These are phyloP conservation scores for Apiospora koreana DNA, from an alignment of 2,329 filamentous ascomycete genomes.

Conservation along the genomic window DNA sequence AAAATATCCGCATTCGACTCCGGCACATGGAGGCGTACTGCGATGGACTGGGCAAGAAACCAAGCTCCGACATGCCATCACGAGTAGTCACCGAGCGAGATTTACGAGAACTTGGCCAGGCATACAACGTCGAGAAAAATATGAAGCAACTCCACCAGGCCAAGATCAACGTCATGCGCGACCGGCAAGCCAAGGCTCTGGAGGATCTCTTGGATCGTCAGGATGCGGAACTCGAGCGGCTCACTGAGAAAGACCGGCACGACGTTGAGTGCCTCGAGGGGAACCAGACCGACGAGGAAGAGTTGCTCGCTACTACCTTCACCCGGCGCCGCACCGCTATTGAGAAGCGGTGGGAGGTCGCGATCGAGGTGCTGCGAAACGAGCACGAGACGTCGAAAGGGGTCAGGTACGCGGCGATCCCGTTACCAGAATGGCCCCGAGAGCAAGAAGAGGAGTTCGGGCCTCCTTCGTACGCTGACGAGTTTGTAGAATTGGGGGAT, in stretches of 20 bases:
- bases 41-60: constrained; percentile 49
- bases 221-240: constrained; percentile 48
- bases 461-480: neutral
- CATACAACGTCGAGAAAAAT: constrained; percentile 61
- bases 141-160: constrained; percentile 60
- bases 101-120: constrained; percentile 58
- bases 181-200: constrained; percentile 62
- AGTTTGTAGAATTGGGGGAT: neutral
- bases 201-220: constrained; percentile 60
- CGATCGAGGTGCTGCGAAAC: constrained; percentile 53
- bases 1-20: constrained; percentile 58
- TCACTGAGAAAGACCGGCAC: constrained; percentile 46
- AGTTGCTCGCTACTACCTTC: constrained; percentile 47
- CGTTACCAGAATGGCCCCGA: constrained; percentile 43
- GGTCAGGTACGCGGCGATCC: constrained; percentile 42
- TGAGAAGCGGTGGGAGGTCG: constrained; percentile 52
- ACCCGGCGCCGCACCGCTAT: constrained; percentile 45
- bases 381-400: constrained; percentile 50
- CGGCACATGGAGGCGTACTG: constrained; percentile 69
- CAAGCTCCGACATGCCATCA: constrained; percentile 42
- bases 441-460: constrained; percentile 24
- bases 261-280: constrained; percentile 52
- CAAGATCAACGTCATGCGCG: constrained; percentile 66
- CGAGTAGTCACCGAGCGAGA: constrained; percentile 61
- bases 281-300: constrained; percentile 51